Percentiles rank a stretch among this genome's conserved stretches.
phyloP scores from a whole-genome alignment of 2,329 filamentous ascomycete genomes.

The Colletotrichum sp. region DNA sequence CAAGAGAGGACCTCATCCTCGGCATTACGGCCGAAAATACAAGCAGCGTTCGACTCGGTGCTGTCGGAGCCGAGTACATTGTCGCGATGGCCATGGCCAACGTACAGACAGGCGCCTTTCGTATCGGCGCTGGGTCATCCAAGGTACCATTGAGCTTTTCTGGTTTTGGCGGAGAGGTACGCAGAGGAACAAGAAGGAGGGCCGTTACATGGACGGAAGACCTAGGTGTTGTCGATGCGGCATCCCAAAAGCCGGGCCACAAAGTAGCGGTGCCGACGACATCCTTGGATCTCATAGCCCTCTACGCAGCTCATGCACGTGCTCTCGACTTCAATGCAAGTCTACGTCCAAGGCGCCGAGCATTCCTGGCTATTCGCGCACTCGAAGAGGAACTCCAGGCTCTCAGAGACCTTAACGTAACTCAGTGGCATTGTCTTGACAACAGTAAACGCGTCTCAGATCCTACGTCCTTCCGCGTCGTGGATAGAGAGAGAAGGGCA shows the following conservation, averaged over 20 bases:
- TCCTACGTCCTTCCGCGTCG: not conserved
- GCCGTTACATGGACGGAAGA: not conserved
- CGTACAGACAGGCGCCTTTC: not conserved
- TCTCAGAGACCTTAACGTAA: not conserved
- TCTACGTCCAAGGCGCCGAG: not conserved
- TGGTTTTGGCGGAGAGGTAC: not conserved
- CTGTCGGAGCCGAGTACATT: not conserved
- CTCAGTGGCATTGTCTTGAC: not conserved
- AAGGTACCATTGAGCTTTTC: not conserved
- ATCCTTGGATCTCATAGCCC: not conserved
- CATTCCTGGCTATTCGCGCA: not conserved
- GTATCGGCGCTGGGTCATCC: not conserved
- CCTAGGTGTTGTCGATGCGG: rapidly evolving
- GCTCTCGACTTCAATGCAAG: not conserved
- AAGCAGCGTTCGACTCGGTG: not conserved
- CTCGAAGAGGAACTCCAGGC: not conserved
- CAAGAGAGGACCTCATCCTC: not conserved
- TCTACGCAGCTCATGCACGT: not conserved
- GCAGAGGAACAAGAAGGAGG: not conserved
- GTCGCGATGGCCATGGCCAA: not conserved
- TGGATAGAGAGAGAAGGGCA: not conserved
- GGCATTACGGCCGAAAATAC: not conserved
- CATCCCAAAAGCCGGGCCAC: not conserved
- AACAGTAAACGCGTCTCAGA: not conserved
- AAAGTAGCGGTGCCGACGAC: not conserved